These are phyloP conservation scores for Thecaphora thlaspeos DNA, from an alignment of 1,284 basidiomycete species.

Conservation along the genomic window DNA sequence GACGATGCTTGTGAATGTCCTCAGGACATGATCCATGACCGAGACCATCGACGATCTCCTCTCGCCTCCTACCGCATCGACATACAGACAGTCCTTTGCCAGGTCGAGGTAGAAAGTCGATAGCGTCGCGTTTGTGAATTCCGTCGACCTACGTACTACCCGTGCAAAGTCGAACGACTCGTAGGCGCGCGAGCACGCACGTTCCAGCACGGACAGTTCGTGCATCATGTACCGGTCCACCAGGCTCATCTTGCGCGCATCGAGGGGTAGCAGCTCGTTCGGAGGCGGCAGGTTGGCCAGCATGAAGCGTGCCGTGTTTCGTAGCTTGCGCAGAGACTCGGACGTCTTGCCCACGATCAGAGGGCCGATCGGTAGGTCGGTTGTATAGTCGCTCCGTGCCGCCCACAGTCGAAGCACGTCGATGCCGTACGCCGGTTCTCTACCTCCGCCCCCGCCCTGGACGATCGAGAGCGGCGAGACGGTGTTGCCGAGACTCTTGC, in stretches of 20 bases:
- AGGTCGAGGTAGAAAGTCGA: slow-evolving; percentile 78
- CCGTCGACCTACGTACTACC: slow-evolving; percentile 60
- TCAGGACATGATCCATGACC: slow-evolving; percentile 71
- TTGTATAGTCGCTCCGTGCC: slow-evolving; percentile 84
- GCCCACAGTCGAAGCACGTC: slow-evolving; percentile 90
- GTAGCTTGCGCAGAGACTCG: slow-evolving; percentile 78
- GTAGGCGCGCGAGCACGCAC: slow-evolving; percentile 70
- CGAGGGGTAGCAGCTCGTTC: slow-evolving; percentile 5
- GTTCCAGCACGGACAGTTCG: slow-evolving; percentile 74
- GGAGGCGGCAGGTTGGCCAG: slow-evolving; percentile 67
- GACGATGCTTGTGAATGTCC: slow-evolving; percentile 70
- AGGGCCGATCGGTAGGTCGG: slow-evolving; percentile 81
- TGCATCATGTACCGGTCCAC: slow-evolving; percentile 73
- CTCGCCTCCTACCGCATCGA: slow-evolving; percentile 64
- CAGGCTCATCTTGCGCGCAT: slow-evolving; percentile 20
- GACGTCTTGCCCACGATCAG: slow-evolving; percentile 74
- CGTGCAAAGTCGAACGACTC: slow-evolving; percentile 76
- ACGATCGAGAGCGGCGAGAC: slow-evolving; percentile 80
- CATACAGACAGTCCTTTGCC: slow-evolving; percentile 87
- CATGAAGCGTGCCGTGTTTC: slow-evolving; percentile 86
- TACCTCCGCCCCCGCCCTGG: slow-evolving; percentile 67
- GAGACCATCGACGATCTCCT: slow-evolving; percentile 70
- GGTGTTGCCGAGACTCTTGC: slow-evolving; percentile 93
- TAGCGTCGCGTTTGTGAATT: slow-evolving; percentile 63
- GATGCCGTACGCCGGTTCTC: slow-evolving; percentile 76